These are phyloP conservation scores for Draba incana DNA, from an alignment of 345 rosid genomes.

Conservation along the genomic window DNA sequence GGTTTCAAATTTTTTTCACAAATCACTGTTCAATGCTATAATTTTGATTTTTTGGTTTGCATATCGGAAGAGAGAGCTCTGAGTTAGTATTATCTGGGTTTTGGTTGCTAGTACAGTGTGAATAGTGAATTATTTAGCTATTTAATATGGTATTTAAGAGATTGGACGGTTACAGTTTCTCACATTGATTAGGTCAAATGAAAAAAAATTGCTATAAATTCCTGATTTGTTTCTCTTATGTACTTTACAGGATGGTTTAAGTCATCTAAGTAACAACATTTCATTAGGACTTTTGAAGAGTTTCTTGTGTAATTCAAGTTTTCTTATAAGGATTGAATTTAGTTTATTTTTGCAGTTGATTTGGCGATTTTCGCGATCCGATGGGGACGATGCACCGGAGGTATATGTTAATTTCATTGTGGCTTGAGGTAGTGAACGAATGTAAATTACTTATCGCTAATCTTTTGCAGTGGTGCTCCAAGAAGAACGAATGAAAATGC, in stretches of 20 bases:
- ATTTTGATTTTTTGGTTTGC: neutral
- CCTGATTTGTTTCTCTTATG: conserved; percentile 9
- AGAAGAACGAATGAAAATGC: conserved; percentile 62
- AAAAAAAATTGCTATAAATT: neutral
- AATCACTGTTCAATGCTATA: neutral
- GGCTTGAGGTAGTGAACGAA: neutral
- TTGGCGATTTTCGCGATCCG: conserved; percentile 27
- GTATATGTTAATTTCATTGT: conserved; percentile 39
- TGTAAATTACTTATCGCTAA: neutral
- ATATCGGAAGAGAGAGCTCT: neutral
- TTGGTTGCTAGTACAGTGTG: neutral
- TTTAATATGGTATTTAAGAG: conserved; percentile 10
- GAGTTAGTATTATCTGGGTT: neutral
- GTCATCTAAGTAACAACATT: neutral
- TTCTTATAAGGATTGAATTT: conserved; percentile 38
- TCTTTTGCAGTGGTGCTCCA: conserved; percentile 57
- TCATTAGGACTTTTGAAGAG: conserved; percentile 38
- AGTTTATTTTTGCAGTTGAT: conserved; percentile 36
- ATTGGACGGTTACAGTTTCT: conserved; percentile 13
- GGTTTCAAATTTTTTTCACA: conserved; percentile 17
- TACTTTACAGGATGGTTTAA: conserved; percentile 11
- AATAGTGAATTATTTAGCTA: neutral
- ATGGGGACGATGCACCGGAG: conserved; percentile 74
- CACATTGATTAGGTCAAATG: conserved; percentile 15
- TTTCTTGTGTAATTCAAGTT: conserved; percentile 37